A percentile compares a stretch with the other conserved stretches of the same genome.
These are phyloP conservation scores for Solanum hybrid DNA, from an alignment of 305 asterid species.

Conservation along the genomic window DNA sequence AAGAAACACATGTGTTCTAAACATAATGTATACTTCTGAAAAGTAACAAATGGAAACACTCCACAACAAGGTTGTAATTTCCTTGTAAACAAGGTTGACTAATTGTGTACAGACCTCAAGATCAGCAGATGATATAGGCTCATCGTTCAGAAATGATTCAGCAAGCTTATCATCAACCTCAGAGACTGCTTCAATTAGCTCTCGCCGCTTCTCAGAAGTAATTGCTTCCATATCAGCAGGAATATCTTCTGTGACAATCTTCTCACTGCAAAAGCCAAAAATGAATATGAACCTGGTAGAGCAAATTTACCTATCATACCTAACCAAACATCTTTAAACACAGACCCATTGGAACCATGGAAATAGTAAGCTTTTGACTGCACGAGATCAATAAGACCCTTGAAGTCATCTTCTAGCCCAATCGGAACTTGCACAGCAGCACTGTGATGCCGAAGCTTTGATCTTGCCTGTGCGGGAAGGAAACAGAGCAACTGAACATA, in stretches of 20 bases:
- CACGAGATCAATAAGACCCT: conserved; percentile 93
- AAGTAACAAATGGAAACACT: background rate
- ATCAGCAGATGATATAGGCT: conserved; percentile 68
- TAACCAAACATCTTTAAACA: conserved; percentile 11
- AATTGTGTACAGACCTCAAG: conserved; percentile 58
- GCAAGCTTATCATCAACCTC: conserved; percentile 97
- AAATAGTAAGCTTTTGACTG: conserved; percentile 69
- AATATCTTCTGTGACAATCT: conserved; percentile 62
- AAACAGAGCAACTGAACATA: conserved; percentile 3
- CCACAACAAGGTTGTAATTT: background rate
- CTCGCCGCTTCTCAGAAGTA: conserved; percentile 77
- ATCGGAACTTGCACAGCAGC: conserved; percentile 98
- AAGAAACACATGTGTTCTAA: background rate
- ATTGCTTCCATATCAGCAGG: conserved; percentile 61
- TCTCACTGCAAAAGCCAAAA: conserved; percentile 47
- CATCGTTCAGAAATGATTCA: conserved; percentile 79
- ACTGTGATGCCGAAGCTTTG: conserved; percentile 94
- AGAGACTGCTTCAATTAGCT: conserved; percentile 75
- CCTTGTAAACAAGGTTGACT: background rate
- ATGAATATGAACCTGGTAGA: background rate
- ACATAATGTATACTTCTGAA: background rate
- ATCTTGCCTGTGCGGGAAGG: conserved; percentile 52
- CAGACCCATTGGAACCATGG: conserved; percentile 91
- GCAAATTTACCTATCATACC: background rate
- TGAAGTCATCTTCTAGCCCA: conserved; percentile 95